Conservation (phyloP, 805 yeast species). For the Candida coquimbonensis region DNA sequence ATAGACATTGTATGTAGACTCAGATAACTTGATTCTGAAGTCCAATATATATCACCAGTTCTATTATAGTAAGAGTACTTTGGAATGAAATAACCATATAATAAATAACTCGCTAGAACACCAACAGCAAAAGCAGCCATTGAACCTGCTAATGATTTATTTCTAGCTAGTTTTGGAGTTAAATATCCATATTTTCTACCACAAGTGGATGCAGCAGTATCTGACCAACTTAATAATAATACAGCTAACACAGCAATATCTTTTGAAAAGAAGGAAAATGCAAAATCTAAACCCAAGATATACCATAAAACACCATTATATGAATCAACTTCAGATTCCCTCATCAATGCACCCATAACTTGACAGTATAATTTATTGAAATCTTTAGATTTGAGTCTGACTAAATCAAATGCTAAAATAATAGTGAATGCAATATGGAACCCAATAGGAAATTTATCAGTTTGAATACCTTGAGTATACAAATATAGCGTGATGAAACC, state of each 20-base stretch:
- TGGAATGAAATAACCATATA: conserved; percentile 75
- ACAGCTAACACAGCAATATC: conserved; percentile 76
- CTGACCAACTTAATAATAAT: conserved; percentile 89
- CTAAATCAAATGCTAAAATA: conserved; percentile 56
- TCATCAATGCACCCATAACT: conserved; percentile 72
- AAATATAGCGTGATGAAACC: conserved; percentile 75
- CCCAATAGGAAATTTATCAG: conserved; percentile 51
- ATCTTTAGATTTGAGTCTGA: conserved; percentile 54
- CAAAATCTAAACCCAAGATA: conserved; percentile 67
- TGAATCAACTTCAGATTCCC: conserved; percentile 67
- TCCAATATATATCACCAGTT: conserved; percentile 60
- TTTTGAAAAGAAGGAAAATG: conserved; percentile 64
- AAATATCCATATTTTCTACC: conserved; percentile 82
- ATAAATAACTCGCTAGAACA: conserved; percentile 49
- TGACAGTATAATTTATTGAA: conserved; percentile 64
- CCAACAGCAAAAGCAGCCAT: conserved; percentile 80
- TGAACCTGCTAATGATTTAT: conserved; percentile 87
- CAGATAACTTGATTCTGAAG: conserved; percentile 50
- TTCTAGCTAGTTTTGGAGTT: conserved; percentile 68
- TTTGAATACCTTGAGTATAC: conserved; percentile 56
- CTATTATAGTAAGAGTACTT: conserved; percentile 43
- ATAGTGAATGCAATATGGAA: conserved; percentile 47
- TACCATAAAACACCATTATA: conserved; percentile 90
- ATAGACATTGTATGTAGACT: conserved; percentile 46
- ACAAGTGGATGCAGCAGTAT: conserved; percentile 91